Base-by-base conservation (phyloP, 208 protist genomes). In the Vickermania ingenoplastis region DNA sequence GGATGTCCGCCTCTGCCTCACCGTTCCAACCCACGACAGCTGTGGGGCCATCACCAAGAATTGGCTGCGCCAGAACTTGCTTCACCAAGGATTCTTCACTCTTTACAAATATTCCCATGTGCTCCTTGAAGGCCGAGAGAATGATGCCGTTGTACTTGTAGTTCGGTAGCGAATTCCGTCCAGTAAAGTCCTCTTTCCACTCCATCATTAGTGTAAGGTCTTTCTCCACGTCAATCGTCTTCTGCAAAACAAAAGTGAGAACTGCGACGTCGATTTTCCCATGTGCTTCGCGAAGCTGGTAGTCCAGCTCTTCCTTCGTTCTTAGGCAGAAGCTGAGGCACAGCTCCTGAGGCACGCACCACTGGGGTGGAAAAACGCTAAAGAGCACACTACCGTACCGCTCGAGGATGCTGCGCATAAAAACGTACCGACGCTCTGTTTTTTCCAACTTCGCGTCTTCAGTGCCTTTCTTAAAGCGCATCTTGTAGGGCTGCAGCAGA, bases 181-280 rank as follows among this genome's bases (percentile, higher is more conserved):
- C 73, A 0, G 81, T 68, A 61, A 92, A 87, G 31, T 88, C 79
- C 22, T 91, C 56, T 81, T 80, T 81, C 77, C 77, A 86, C 31
- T 79, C 72, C 74, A 96, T 91, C 59, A 75, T 60, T 36, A 81
- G 76, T 26, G 81, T 92, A 17, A 97, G 52, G 49, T 96, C 83
- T 30, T 86, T 82, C 75, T 98, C 95, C 56, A 98, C 85, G 30
- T 94, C 89, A 57, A 97, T 89, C 0, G 92, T 97, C 50, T 95
- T 96, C 51, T 95, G 86, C 24, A 98, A 77, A 1, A 95, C 78
- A 53, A 90, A 89, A 7, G 80, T 89, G 41, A 98, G 75, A 26
- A 95, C 78, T 13, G 79, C 78, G 7, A 97, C 78, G 63, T 96
- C 81, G 30, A 97, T 86, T 27, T 28, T 74, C 3, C 59, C 79